Evolutionary conservation across 2,329 filamentous ascomycete species (phyloP), one percentile per base, ranked within the genome.

Genomic region (Diaporthe velutina): DNA sequence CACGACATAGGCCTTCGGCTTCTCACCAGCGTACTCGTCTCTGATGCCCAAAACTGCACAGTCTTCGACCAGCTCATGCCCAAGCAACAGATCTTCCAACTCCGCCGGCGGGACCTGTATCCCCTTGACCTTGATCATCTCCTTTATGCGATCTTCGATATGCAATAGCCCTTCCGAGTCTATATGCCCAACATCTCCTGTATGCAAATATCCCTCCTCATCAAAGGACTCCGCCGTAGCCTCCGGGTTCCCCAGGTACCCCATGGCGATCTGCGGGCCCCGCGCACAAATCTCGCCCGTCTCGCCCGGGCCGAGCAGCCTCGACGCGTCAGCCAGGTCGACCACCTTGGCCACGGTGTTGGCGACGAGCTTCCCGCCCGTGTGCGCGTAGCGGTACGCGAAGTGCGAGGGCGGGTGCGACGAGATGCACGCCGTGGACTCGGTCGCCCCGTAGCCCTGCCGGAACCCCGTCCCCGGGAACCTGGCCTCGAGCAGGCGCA

Each of bases 371-470:
- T 85, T 86, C 35, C 90, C 90, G 3, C 90, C 90, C 0, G 83
- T 85, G 77, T 89, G 85, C 0, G 87, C 90, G 76, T 92, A 90
- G 64, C 88, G 86, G 82, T 89, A 93, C 17, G 84, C 84, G 75
- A 89, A 90, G 64, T 87, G 86, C 1, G 86, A 84, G 0, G 88
- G 88, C 6, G 91, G 89, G 71, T 93, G 91, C 0, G 89, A 86
- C 0, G 90, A 92, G 76, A 93, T 91, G 77, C 90, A 92, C 2
- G 85, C 87, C 80, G 90, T 93, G 0, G 86, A 89, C 80, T 93
- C 92, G 0, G 92, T 93, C 91, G 93, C 93, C 38, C 92, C 92
- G 78, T 93, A 93, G 2, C 90, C 91, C 79, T 93, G 91, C 78
- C 90, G 90, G 81, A 93, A 91, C 0, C 90, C 90, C 0, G 88